Evolutionary conservation across 768 basidiomycete genomes (phyloP), one percentile per base, ranked within the genome.

Genomic region (Mycena chlorophos): DNA sequence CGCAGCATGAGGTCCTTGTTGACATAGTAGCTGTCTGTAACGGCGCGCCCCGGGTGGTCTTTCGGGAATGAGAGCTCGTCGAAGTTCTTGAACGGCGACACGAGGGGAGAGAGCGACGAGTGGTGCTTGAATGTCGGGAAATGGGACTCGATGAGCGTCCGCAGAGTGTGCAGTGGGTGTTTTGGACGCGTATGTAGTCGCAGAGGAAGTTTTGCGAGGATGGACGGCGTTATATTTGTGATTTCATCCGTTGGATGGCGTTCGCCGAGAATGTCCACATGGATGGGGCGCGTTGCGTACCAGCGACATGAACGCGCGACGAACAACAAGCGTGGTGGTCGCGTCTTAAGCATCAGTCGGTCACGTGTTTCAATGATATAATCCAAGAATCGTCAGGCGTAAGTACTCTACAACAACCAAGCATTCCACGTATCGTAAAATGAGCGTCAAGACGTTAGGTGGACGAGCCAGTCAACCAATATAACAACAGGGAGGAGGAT

Each of bases 1-100:
- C 97, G 88, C 31, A 99, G 84, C 92, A 99, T 94, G 66, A 88
- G 77, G 64, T 85, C 76, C 64, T 79, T 82, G 75, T 98, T 98
- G 67, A 97, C 78, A 73, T 99, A 99, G 78, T 99, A 99, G 66
- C 89, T 91, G 75, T 99, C 97, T 39, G 91, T 91, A 42, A 85
- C 77, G 22, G 89, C 80, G 56, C 97, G 85, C 17, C 97, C 96
- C 1, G 96, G 94, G 69, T 99, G 97, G 75, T 98, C 94, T 14
- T 75, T 65, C 0, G 96, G 88, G 73, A 99, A 98, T 3, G 92
- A 94, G 28, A 99, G 86, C 62, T 96, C 91, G 72, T 99, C 97
- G 70, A 99, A 99, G 74, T 95, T 99, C 71, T 94, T 85, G 68
- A 77, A 78, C 2, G 94, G 91, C 3, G 93, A 87, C 51, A 99